Evolutionary conservation across 176 grass and related monocot genomes (phyloP).

Genomic region (Chloris gayana): DNA sequence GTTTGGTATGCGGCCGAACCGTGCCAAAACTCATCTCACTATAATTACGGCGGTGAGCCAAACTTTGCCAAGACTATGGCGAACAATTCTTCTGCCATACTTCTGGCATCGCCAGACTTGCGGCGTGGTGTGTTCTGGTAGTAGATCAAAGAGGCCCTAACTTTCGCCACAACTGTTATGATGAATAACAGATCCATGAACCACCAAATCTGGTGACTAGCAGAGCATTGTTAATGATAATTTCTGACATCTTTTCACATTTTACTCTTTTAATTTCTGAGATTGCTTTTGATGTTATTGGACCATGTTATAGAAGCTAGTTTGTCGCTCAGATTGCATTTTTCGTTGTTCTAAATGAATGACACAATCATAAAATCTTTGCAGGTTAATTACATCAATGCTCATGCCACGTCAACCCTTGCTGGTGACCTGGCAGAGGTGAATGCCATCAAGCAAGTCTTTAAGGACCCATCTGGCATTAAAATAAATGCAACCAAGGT

Average conservation of each 20-base stretch:
- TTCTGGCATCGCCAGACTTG: no score
- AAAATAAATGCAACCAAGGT: constrained; percentile 99
- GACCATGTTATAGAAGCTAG: neutral
- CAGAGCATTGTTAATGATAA: neutral
- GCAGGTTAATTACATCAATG: constrained; percentile 98
- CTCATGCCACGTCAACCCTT: constrained; percentile 95
- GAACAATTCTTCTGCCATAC: no score
- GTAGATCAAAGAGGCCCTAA: neutral
- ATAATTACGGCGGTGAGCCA: neutral
- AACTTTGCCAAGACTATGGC: no score
- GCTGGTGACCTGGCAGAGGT: constrained; percentile 94
- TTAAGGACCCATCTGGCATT: constrained; percentile 74
- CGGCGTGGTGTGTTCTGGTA: no score
- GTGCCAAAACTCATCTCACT: constrained; percentile 3
- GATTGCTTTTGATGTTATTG: neutral
- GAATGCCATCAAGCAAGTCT: constrained; percentile 95
- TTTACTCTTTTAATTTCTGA: constrained; percentile 9
- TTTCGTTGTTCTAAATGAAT: constrained; percentile 14
- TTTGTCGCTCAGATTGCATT: constrained; percentile 1
- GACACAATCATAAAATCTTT: constrained; percentile 35
- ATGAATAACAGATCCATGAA: neutral
- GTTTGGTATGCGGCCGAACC: no score
- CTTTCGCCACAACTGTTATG: neutral
- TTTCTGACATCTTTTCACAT: neutral
- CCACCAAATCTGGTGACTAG: no score